A percentile compares a stretch with the other conserved stretches of the same genome.
These are phyloP conservation scores for Leccinum longicurvipes DNA, from an alignment of 768 basidiomycete genomes.

Conservation along the genomic window DNA sequence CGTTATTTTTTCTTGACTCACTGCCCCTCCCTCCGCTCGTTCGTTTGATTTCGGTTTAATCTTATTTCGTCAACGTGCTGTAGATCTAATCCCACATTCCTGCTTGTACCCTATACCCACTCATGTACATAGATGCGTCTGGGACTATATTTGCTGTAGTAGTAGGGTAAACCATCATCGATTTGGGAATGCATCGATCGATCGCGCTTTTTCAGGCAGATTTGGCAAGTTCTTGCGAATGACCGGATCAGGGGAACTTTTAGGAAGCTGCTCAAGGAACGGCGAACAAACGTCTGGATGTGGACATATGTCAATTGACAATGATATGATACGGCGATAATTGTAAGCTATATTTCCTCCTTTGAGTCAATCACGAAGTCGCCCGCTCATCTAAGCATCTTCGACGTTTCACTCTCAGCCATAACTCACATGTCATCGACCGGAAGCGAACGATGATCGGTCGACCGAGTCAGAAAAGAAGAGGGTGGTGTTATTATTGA, in stretches of 20 bases:
- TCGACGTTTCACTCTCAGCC: background rate
- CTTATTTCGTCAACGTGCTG: constrained; percentile 15
- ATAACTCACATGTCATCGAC: background rate
- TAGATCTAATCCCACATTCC: constrained; percentile 16
- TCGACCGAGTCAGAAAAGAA: background rate
- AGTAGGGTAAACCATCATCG: constrained; percentile 4
- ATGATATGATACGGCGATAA: background rate
- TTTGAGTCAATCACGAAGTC: background rate
- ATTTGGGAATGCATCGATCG: background rate
- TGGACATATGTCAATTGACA: too few relatives aligned
- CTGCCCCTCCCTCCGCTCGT: constrained; percentile 7
- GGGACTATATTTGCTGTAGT: too few relatives aligned
- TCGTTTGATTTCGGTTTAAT: constrained; percentile 11
- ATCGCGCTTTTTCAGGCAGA: background rate
- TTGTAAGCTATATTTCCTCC: background rate
- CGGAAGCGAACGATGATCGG: background rate
- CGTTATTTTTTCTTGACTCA: background rate
- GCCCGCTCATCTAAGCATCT: background rate
- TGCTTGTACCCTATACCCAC: constrained; percentile 10
- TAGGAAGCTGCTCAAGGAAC: background rate
- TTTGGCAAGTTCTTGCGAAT: background rate
- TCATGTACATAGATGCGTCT: constrained; percentile 15
- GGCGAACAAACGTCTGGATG: background rate
- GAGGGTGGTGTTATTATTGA: background rate
- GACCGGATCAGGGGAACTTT: background rate